Evolutionary conservation across 257 asterid genomes (phyloP).

Genomic region (Fraxinus anomala): DNA sequence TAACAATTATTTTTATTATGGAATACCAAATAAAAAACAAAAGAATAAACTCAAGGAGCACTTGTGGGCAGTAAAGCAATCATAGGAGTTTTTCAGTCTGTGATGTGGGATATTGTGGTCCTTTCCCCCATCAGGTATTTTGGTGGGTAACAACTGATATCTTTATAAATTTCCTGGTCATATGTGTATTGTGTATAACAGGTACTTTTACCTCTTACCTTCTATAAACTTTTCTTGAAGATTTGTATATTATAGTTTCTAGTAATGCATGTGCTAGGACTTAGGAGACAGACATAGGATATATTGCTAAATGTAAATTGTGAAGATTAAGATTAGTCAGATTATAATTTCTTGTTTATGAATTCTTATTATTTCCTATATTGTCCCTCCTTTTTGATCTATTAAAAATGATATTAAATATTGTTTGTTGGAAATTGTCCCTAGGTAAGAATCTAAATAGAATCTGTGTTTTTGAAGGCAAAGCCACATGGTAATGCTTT

Average conservation of each 20-base stretch:
- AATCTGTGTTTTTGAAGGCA: not conserved
- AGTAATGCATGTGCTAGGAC: not conserved
- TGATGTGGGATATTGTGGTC: not conserved
- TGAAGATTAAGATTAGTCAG: not conserved
- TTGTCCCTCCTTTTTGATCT: not conserved
- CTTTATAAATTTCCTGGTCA: not conserved
- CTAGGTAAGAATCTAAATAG: too few species aligned
- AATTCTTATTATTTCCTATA: not conserved
- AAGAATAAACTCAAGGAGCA: not conserved
- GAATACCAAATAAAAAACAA: not conserved
- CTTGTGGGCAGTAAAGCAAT: not conserved
- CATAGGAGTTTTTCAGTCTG: not conserved
- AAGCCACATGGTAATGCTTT: not conserved
- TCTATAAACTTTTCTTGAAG: constrained; percentile 3
- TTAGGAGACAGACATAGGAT: not conserved
- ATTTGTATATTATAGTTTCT: not conserved
- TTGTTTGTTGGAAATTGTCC: not conserved
- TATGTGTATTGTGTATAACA: too few species aligned
- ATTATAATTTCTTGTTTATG: not conserved
- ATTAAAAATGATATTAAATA: not conserved
- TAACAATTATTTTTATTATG: not conserved
- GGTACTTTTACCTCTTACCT: not conserved
- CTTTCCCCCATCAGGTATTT: not conserved
- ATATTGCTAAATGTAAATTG: constrained; percentile 5
- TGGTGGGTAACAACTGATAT: not conserved